Conservation (phyloP, 345 rosid species). For the Euclidium syriacum region DNA sequence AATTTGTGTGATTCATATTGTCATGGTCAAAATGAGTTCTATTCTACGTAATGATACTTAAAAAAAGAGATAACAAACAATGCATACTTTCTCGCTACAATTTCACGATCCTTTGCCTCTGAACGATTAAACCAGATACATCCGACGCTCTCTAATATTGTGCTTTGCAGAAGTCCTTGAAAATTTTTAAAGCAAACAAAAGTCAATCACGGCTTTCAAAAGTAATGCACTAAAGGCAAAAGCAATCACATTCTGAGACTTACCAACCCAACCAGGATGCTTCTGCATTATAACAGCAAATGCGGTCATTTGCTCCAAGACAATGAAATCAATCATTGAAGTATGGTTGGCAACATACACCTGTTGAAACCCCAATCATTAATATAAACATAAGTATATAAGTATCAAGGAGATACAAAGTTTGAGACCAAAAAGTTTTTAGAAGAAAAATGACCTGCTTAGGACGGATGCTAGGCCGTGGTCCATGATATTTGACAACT, state of each 20-base stretch:
- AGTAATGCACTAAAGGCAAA: neutral
- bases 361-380: slow-evolving; percentile 41
- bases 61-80: neutral
- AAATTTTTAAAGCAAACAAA: slow-evolving; percentile 29
- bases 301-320: slow-evolving; percentile 97
- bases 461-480: slow-evolving; percentile 93
- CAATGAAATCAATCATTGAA: slow-evolving; percentile 96
- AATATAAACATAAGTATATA: slow-evolving; percentile 3
- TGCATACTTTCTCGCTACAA: slow-evolving; percentile 85
- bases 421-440: neutral
- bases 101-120: slow-evolving; percentile 96
- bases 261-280: slow-evolving; percentile 99
- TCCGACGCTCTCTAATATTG: slow-evolving; percentile 92
- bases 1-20: slow-evolving; percentile 22
- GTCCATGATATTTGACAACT: slow-evolving; percentile 94
- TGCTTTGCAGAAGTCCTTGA: slow-evolving; percentile 90
- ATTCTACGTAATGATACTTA: neutral
- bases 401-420: neutral
- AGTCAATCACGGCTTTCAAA: slow-evolving; percentile 12
- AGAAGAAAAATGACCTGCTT: slow-evolving; percentile 56
- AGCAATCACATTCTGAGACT: slow-evolving; percentile 31
- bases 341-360: slow-evolving; percentile 98
- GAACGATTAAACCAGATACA: slow-evolving; percentile 98
- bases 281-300: slow-evolving; percentile 99
- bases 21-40: slow-evolving; percentile 18